Evolutionary conservation across 306 rosid genomes (phyloP).

Genomic region (Begonia fuchsioides): DNA sequence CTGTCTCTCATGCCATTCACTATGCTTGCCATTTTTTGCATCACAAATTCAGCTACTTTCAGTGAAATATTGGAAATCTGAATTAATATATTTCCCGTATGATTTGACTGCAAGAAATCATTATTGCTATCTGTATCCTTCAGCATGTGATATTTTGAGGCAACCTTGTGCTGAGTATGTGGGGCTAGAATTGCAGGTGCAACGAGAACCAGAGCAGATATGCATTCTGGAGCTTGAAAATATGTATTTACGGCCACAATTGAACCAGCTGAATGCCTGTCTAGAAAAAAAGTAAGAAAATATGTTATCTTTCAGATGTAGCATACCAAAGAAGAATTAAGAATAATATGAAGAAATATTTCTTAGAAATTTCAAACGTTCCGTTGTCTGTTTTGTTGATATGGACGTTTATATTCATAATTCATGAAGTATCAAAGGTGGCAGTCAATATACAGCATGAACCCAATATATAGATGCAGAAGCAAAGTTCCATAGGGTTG

Average conservation of each 20-base stretch:
- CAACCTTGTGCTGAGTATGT: conserved; percentile 17
- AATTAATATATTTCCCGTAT: conserved; percentile 23
- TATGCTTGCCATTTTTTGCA: conserved; percentile 26
- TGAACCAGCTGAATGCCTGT: conserved; percentile 93
- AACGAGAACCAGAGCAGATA: conserved; percentile 77
- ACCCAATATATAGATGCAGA: too few species aligned
- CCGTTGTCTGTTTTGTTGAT: too few species aligned
- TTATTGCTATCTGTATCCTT: conserved; percentile 28
- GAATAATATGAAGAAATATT: too few species aligned
- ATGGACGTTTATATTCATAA: too few species aligned
- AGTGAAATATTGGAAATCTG: conserved; percentile 31
- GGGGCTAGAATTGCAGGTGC: conserved; percentile 88
- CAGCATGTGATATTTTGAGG: conserved; percentile 16
- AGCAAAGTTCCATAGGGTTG: too few species aligned
- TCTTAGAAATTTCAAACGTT: too few species aligned
- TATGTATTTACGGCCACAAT: conserved; percentile 67
- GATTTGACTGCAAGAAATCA: conserved; percentile 15
- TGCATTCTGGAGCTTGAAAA: conserved; percentile 77
- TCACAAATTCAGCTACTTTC: conserved; percentile 25
- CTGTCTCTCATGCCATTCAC: conserved; percentile 33
- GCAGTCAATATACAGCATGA: too few species aligned
- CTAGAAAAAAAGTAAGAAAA: conserved; percentile 8
- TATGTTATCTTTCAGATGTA: conserved; percentile 6
- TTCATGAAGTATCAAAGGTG: too few species aligned
- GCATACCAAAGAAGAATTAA: too few species aligned